These are phyloP conservation scores for Guadua angustifolia DNA, from an alignment of 176 grass and related monocot species.

Conservation along the genomic window DNA sequence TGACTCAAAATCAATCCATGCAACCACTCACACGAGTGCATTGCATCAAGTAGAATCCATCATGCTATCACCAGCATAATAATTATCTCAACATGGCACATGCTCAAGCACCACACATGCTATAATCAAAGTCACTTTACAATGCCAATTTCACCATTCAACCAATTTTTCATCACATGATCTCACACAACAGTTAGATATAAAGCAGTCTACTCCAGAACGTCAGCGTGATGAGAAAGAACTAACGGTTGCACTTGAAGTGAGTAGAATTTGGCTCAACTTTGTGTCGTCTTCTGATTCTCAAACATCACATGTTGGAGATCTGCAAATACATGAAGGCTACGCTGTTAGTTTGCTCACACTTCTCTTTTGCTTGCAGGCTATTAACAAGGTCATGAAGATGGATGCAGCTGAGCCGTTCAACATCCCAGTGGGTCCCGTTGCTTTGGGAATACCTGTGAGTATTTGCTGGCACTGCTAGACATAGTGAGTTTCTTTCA, in stretches of 20 bases:
- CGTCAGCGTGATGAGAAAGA: slow-evolving; percentile 59
- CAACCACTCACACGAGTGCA: no score
- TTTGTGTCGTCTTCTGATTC: not conserved
- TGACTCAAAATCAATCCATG: no score
- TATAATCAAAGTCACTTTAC: no score
- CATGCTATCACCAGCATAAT: no score
- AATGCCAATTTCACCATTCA: no score
- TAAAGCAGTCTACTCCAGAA: slow-evolving; percentile 44
- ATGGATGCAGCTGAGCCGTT: slow-evolving; percentile 92
- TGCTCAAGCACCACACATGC: no score
- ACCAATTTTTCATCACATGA: no score
- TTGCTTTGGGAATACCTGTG: slow-evolving; percentile 92
- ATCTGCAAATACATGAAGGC: not conserved
- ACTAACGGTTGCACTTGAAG: slow-evolving; percentile 60
- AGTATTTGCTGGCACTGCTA: slow-evolving; percentile 48
- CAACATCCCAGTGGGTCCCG: slow-evolving; percentile 82
- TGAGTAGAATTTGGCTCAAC: slow-evolving; percentile 36
- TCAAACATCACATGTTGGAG: not conserved
- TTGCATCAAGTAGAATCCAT: no score
- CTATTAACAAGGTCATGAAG: slow-evolving; percentile 96
- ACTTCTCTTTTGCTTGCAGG: slow-evolving; percentile 52
- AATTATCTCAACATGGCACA: no score
- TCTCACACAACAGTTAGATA: no score
- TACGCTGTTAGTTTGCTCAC: not conserved
- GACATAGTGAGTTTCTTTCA: not conserved